Conservation (phyloP, 495 filamentous ascomycete genomes). For the Penicillium parvum region DNA sequence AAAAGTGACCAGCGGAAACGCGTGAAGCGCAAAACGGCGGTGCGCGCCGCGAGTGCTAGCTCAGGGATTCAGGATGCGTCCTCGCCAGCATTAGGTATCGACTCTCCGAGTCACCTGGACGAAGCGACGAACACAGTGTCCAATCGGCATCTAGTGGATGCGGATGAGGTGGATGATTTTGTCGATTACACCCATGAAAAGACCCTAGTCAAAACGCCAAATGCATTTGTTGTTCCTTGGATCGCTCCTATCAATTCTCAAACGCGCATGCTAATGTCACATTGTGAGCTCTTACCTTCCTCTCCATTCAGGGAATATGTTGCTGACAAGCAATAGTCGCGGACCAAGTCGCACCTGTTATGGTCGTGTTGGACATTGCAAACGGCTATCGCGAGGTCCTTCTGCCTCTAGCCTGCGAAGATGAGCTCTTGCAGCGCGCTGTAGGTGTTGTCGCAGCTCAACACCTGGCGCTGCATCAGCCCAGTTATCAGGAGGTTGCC, state of each 20-base stretch:
- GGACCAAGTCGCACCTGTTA: conserved; percentile 19
- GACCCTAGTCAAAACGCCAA: no score
- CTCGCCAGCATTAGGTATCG: no score
- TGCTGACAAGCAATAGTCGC: conserved; percentile 5
- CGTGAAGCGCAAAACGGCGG: neutral
- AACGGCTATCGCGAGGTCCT: conserved; percentile 76
- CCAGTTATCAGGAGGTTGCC: conserved; percentile 1
- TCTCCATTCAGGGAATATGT: no score
- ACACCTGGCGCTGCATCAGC: conserved; percentile 44
- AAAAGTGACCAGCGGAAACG: conserved; percentile 1
- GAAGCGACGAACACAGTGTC: no score
- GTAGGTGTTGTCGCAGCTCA: conserved; percentile 69
- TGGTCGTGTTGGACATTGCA: conserved; percentile 41
- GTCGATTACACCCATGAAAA: no score
- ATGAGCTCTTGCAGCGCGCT: conserved; percentile 74
- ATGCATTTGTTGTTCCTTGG: no score
- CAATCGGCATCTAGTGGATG: no score
- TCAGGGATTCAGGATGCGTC: no score
- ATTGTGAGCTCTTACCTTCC: conserved; percentile 12
- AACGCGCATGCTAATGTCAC: conserved; percentile 11
- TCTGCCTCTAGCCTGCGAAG: conserved; percentile 65
- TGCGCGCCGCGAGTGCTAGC: neutral
- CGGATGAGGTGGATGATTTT: no score
- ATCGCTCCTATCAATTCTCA: conserved; percentile 8
- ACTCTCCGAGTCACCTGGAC: neutral